Percentiles rank a stretch among this genome's conserved stretches.
Evolutionary conservation across 2,329 filamentous ascomycete genomes (phyloP).

Genomic region (Epichloe uncinata): DNA sequence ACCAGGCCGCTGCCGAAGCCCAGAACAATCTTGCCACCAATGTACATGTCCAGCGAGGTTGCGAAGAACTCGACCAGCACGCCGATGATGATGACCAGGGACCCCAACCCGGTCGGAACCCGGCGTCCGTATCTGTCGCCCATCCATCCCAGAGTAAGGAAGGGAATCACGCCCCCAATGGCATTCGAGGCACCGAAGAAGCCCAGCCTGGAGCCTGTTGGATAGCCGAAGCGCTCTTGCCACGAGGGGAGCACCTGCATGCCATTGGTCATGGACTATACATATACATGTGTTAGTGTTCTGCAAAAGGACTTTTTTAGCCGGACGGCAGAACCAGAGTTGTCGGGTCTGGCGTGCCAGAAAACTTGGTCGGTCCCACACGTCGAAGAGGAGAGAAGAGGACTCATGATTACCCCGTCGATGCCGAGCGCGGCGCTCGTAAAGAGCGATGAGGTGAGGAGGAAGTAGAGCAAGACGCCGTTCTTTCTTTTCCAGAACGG

Average conservation of each 20-base stretch:
- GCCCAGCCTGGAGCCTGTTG: constrained; percentile 23
- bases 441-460: constrained; percentile 28
- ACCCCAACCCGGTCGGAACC: constrained; percentile 22
- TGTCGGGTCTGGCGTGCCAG: neutral
- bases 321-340: neutral
- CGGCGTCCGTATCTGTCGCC: constrained; percentile 22
- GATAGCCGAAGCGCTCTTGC: constrained; percentile 25
- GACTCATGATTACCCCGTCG: constrained; percentile 22
- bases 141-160: constrained; percentile 23
- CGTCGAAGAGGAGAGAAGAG: neutral
- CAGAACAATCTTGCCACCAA: constrained; percentile 24
- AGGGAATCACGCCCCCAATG: constrained; percentile 26
- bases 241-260: constrained; percentile 24
- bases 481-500: constrained; percentile 27
- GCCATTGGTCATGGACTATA: constrained; percentile 25
- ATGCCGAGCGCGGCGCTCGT: constrained; percentile 28
- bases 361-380: neutral
- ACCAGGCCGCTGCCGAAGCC: constrained; percentile 24
- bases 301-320: neutral
- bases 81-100: constrained; percentile 25
- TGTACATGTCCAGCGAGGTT: constrained; percentile 22
- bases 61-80: constrained; percentile 24
- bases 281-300: neutral
- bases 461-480: constrained; percentile 28
- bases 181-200: constrained; percentile 26